Base-by-base conservation (phyloP, 345 rosid genomes). In the Jatropha curcas region DNA sequence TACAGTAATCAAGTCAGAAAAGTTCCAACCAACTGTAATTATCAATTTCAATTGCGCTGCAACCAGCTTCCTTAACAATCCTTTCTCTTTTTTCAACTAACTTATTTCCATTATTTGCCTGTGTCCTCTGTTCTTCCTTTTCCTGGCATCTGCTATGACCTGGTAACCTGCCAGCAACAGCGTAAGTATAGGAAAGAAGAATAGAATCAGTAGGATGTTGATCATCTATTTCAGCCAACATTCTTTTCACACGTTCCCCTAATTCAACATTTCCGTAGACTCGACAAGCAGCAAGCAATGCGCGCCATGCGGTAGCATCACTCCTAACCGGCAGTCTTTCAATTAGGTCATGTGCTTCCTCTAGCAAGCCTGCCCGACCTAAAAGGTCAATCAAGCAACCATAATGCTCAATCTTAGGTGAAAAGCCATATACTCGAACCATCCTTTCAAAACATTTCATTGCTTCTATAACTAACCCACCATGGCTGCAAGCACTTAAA, bases 401-500 rank as follows among this genome's bases (percentile, higher is more conserved):
- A 52, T 88, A 88, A 76, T 90, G 92, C 80, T 88, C 93, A 39
- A 86, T 75, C 74, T 78, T 76, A 0, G 96, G 92, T 5, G 60
- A 76, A 57, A 79, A 50, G 12, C 82, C 64, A 51, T 87, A 84
- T 35, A 64, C 77, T 25, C 72, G 65, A 63, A 87, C 81, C 96
- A 90, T 90, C 77, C 60, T 83, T 65, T 83, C 74, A 48, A 90
- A 87, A 75, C 73, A 84, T 48, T 33, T 57, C 76, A 80, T 74
- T 60, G 91, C 91, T 76, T 87, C 87, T 24, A 4, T 25, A 50
- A 88, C 86, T 60, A 84, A 71, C 14, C 96, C 93, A 25, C 87
- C 90, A 58, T 87, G 93, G 80, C 93, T 86, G 65, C 91, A 88
- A 74, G 90, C 87, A 72, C 79, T 87, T 71, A 90, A 60, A 59